Conservation (phyloP, 176 grass and related monocot species). For the Oryza punctata region DNA sequence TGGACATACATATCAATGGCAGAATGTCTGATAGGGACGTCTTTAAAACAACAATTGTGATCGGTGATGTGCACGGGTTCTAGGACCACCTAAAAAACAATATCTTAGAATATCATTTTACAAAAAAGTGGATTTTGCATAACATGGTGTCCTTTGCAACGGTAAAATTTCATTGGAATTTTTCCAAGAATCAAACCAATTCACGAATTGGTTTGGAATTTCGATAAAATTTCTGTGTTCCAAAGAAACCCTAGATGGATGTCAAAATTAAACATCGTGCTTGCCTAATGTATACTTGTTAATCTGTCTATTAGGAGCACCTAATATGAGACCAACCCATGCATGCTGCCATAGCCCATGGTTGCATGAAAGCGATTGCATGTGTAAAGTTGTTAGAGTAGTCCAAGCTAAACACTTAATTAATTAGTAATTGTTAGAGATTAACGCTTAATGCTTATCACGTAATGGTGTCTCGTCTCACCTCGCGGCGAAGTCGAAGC, state of each 20-base stretch:
- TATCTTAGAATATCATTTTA: neutral
- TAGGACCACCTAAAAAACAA: neutral
- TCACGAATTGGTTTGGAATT: neutral
- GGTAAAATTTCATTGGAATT: neutral
- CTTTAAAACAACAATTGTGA: neutral
- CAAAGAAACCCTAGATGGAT: neutral
- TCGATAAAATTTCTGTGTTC: neutral
- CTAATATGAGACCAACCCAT: neutral
- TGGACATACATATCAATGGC: neutral
- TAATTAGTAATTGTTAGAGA: too few relatives aligned
- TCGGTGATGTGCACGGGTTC: neutral
- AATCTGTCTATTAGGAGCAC: neutral
- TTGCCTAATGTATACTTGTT: neutral
- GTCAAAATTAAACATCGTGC: neutral
- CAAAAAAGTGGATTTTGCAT: neutral
- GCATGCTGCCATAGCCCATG: neutral
- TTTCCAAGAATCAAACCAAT: neutral
- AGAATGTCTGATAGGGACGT: neutral
- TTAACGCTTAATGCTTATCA: neutral
- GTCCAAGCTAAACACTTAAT: neutral
- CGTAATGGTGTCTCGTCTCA: neutral
- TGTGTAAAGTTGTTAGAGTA: neutral
- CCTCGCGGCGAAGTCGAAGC: slow-evolving; percentile 91
- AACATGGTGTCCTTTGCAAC: neutral
- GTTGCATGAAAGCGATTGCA: neutral